Percentiles rank a stretch among this genome's conserved stretches.
These are phyloP conservation scores for Mycena galericulata DNA, from an alignment of 768 basidiomycete species.

Conservation along the genomic window DNA sequence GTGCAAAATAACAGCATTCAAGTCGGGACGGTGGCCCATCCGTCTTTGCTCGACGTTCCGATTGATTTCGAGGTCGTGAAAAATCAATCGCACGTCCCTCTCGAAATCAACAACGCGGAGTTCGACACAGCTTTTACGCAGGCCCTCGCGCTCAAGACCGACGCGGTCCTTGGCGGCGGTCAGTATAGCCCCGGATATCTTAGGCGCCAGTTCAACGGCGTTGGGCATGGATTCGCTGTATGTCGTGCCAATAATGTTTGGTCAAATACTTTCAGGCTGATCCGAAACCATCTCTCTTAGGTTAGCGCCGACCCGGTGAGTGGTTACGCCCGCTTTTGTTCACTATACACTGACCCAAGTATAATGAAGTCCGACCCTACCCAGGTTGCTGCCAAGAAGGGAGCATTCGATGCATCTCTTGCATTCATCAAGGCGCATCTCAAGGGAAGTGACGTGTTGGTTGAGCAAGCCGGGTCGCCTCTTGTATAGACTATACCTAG, in stretches of 20 bases:
- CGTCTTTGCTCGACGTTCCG: constrained; percentile 30
- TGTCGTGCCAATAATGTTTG: neutral
- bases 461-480: no score
- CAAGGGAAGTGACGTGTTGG: no score
- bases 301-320: constrained; percentile 35
- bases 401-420: constrained; percentile 34
- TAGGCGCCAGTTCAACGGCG: constrained; percentile 32
- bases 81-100: constrained; percentile 30
- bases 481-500: no score
- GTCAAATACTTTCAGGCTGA: neutral
- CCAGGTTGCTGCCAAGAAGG: constrained; percentile 33
- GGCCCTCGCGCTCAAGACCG: constrained; percentile 29
- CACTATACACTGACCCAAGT: neutral
- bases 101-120: constrained; percentile 36
- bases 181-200: constrained; percentile 31
- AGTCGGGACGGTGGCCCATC: constrained; percentile 35
- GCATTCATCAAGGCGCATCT: no score
- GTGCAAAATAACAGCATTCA: constrained; percentile 36
- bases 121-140: constrained; percentile 35
- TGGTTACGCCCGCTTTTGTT: neutral
- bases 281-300: constrained; percentile 4
- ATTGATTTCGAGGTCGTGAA: constrained; percentile 31
- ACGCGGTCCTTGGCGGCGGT: constrained; percentile 25
- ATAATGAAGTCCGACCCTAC: constrained; percentile 30
- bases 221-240: constrained; percentile 37